Conservation (phyloP, 352 stramenopile genomes). For the Phytophthora aleatoria region DNA sequence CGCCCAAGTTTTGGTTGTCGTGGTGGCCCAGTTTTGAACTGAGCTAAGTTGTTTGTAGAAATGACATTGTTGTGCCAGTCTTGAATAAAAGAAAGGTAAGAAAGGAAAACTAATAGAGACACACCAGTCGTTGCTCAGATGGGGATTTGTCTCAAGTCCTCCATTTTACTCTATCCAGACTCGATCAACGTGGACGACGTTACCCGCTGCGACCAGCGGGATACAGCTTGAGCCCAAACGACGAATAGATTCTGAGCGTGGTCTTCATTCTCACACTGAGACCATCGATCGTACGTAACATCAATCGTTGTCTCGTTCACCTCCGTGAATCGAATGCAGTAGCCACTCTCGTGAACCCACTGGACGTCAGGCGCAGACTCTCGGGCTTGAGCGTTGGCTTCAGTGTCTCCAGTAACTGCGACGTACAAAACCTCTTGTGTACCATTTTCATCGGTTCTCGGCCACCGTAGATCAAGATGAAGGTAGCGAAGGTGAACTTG, state of each 20-base stretch:
- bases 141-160: too few relatives aligned
- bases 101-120: too few relatives aligned
- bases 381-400: neutral
- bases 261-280: neutral
- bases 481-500: neutral
- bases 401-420: neutral
- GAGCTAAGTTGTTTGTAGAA: too few relatives aligned
- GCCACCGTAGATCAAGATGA: neutral
- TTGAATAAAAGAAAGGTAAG: too few relatives aligned
- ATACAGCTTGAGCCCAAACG: neutral
- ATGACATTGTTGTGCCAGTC: too few relatives aligned
- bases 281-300: neutral
- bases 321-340: neutral
- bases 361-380: neutral
- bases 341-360: neutral
- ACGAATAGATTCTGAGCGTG: neutral
- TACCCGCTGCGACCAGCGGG: neutral
- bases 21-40: too few relatives aligned
- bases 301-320: neutral
- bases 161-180: slow-evolving; percentile 1
- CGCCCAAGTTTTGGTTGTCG: neutral
- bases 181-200: neutral
- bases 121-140: too few relatives aligned
- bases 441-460: neutral
- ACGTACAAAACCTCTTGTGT: neutral